phyloP scores from a whole-genome alignment of 2,329 filamentous ascomycete genomes.

The Cephalotrichum gorgonifer region DNA sequence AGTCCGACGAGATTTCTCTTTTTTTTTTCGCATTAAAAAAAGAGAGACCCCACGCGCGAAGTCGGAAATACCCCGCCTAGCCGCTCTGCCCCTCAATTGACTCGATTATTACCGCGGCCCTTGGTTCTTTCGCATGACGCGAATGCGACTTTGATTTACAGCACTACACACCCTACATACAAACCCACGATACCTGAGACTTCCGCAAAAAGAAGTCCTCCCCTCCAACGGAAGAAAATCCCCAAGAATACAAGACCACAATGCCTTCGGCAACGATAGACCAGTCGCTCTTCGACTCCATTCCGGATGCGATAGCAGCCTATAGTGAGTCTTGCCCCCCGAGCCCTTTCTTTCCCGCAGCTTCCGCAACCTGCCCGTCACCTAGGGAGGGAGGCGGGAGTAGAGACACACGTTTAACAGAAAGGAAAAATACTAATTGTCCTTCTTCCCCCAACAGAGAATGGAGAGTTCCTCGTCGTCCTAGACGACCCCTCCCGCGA shows the following conservation, averaged over 20 bases:
- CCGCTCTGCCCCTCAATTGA: slow-evolving; percentile 1
- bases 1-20: too few species aligned
- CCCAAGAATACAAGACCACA: slow-evolving; percentile 6
- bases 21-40: too few species aligned
- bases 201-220: too few species aligned
- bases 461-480: slow-evolving; percentile 89
- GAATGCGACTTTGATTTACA: background rate
- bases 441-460: slow-evolving; percentile 32
- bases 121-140: slow-evolving; percentile 3
- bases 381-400: slow-evolving; percentile 2
- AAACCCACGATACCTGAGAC: background rate
- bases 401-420: background rate
- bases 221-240: too few species aligned
- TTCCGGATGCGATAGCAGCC: slow-evolving; percentile 53
- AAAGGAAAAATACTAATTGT: slow-evolving; percentile 7
- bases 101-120: too few species aligned
- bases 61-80: background rate
- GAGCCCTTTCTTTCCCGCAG: background rate
- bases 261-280: slow-evolving; percentile 44
- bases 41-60: background rate
- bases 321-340: slow-evolving; percentile 40
- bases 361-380: too few species aligned
- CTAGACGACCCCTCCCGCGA: slow-evolving; percentile 88
- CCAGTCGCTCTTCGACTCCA: slow-evolving; percentile 48
- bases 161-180: background rate